Percentiles rank a stretch among this genome's conserved stretches.
Conservation (phyloP, 352 stramenopile species). For the Phytophthora pini region DNA sequence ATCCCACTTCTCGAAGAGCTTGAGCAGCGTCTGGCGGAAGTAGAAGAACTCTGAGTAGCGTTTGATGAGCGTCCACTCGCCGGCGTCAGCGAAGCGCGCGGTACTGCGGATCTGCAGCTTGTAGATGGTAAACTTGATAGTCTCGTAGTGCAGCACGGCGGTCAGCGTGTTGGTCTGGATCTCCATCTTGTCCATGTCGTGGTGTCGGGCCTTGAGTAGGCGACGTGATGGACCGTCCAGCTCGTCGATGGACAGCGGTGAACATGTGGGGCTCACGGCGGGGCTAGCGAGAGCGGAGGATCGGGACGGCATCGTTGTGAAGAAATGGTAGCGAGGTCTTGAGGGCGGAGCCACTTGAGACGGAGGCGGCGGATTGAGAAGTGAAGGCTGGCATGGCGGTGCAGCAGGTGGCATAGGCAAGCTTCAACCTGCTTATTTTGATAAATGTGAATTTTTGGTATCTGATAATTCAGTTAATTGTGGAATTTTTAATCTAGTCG, state of each 20-base stretch:
- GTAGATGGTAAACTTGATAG: constrained; percentile 71
- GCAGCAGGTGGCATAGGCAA: background rate
- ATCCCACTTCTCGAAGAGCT: constrained; percentile 58
- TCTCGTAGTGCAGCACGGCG: constrained; percentile 42
- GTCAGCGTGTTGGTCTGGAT: constrained; percentile 54
- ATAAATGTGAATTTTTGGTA: background rate
- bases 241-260: constrained; percentile 25
- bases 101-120: constrained; percentile 63
- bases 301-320: constrained; percentile 23
- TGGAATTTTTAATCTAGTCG: too few relatives aligned
- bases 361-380: constrained; percentile 33
- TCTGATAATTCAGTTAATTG: too few relatives aligned
- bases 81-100: constrained; percentile 25
- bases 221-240: constrained; percentile 42
- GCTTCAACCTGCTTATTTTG: background rate
- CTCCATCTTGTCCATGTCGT: constrained; percentile 58
- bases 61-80: constrained; percentile 62
- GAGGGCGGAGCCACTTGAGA: constrained; percentile 29
- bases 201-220: constrained; percentile 53
- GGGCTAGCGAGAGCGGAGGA: constrained; percentile 21
- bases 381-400: constrained; percentile 9
- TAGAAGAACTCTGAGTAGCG: constrained; percentile 74
- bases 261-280: constrained; percentile 18
- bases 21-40: constrained; percentile 57
- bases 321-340: background rate